Percentiles rank a stretch among this genome's conserved stretches.
Evolutionary conservation across 192 early-diverging fungal species (phyloP).

Genomic region (Lobosporangium transversale): DNA sequence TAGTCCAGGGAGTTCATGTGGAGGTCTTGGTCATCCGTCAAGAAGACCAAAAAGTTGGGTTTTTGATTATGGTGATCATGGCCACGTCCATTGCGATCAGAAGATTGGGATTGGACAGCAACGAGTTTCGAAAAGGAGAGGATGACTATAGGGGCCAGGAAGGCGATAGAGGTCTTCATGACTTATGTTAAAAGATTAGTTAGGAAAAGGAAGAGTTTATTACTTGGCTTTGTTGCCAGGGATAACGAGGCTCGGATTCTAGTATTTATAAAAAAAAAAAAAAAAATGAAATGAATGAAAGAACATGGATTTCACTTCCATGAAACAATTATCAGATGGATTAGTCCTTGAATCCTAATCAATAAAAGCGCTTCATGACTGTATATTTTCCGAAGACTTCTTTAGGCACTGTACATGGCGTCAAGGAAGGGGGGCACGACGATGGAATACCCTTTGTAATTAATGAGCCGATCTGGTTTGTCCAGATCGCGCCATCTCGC

Average conservation of each 20-base stretch:
- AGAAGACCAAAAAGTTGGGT: slow-evolving; percentile 73
- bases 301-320: no score
- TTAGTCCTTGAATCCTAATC: no score
- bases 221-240: neutral
- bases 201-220: neutral
- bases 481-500: no score
- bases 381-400: no score
- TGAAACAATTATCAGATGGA: no score
- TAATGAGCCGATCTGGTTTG: no score
- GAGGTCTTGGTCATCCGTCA: slow-evolving; percentile 75
- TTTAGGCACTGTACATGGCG: no score
- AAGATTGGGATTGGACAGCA: neutral
- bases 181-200: neutral
- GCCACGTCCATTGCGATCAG: neutral
- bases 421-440: no score
- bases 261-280: slow-evolving; percentile 2
- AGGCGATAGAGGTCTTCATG: slow-evolving; percentile 23
- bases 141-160: slow-evolving; percentile 23
- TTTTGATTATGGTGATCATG: slow-evolving; percentile 34
- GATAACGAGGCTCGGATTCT: no score
- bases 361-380: no score
- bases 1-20: slow-evolving; percentile 64
- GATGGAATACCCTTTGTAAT: no score
- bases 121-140: slow-evolving; percentile 35
- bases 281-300: neutral